phyloP scores from a whole-genome alignment of 2,329 filamentous ascomycete species.

The Exophiala sp. region DNA sequence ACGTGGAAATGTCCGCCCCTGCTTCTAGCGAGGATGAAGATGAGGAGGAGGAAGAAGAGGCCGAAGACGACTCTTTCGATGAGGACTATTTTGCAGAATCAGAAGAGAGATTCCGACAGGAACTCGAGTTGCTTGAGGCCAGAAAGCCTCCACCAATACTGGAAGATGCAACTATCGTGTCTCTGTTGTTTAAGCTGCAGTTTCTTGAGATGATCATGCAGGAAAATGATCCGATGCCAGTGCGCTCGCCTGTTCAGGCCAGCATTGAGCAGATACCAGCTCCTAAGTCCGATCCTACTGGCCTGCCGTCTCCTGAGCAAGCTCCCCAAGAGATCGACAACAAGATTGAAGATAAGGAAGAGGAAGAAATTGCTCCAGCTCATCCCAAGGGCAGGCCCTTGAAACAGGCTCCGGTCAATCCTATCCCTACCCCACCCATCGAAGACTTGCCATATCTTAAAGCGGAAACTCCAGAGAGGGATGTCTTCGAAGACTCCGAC shows the following conservation, averaged over 20 bases:
- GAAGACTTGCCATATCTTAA: conserved; percentile 47
- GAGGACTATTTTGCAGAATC: conserved; percentile 47
- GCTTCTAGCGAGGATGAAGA: conserved; percentile 43
- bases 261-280: conserved; percentile 39
- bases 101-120: conserved; percentile 43
- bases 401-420: conserved; percentile 25
- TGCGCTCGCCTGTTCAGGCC: conserved; percentile 40
- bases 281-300: conserved; percentile 25
- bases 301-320: conserved; percentile 24
- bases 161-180: conserved; percentile 41
- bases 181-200: conserved; percentile 43
- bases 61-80: conserved; percentile 38
- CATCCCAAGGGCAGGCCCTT: conserved; percentile 25
- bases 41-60: conserved; percentile 39
- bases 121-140: conserved; percentile 41
- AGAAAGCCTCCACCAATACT: conserved; percentile 43
- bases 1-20: conserved; percentile 28
- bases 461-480: conserved; percentile 41
- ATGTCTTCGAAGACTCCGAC: conserved; percentile 44
- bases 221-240: conserved; percentile 27
- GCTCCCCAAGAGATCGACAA: conserved; percentile 27
- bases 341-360: conserved; percentile 17
- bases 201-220: conserved; percentile 43
- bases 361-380: conserved; percentile 9
- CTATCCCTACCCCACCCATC: conserved; percentile 36